A percentile compares a stretch with the other conserved stretches of the same genome.
These are phyloP conservation scores for Colletotrichum siamense DNA, from an alignment of 2,329 filamentous ascomycete genomes.

Conservation along the genomic window DNA sequence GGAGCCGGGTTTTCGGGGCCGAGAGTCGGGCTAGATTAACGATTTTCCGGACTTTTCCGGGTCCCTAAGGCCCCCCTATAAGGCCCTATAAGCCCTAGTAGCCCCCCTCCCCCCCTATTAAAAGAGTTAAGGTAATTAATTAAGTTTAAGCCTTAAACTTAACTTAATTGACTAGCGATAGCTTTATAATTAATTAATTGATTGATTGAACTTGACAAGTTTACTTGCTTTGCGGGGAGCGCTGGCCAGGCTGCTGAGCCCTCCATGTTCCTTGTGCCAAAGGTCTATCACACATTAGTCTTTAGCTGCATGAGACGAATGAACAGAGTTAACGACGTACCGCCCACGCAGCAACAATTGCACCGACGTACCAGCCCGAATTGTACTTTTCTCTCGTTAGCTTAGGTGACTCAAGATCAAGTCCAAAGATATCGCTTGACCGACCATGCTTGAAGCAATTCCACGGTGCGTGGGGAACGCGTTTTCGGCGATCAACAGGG, in stretches of 20 bases:
- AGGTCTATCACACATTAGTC: conserved; percentile 31
- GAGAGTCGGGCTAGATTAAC: too few species aligned
- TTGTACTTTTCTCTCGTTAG: neutral
- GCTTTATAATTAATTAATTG: too few species aligned
- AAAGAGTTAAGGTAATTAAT: too few species aligned
- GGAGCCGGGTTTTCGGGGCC: too few species aligned
- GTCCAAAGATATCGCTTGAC: neutral
- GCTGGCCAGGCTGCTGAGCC: conserved; percentile 54
- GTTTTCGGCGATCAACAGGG: conserved; percentile 38
- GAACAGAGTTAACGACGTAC: neutral
- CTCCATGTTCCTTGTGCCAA: conserved; percentile 43
- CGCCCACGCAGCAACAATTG: conserved; percentile 31
- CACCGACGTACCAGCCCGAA: conserved; percentile 24
- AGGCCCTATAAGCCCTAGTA: too few species aligned
- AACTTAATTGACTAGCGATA: too few species aligned
- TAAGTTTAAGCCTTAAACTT: too few species aligned
- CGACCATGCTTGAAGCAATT: neutral
- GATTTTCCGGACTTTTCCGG: too few species aligned
- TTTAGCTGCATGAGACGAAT: rapidly evolving
- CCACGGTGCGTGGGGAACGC: conserved; percentile 31
- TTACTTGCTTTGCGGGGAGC: too few species aligned
- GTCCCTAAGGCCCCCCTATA: too few species aligned
- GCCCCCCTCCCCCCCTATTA: too few species aligned
- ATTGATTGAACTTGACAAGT: too few species aligned
- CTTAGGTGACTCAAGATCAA: neutral